phyloP scores from a whole-genome alignment of 345 rosid genomes.

The Syzygium oleosum region DNA sequence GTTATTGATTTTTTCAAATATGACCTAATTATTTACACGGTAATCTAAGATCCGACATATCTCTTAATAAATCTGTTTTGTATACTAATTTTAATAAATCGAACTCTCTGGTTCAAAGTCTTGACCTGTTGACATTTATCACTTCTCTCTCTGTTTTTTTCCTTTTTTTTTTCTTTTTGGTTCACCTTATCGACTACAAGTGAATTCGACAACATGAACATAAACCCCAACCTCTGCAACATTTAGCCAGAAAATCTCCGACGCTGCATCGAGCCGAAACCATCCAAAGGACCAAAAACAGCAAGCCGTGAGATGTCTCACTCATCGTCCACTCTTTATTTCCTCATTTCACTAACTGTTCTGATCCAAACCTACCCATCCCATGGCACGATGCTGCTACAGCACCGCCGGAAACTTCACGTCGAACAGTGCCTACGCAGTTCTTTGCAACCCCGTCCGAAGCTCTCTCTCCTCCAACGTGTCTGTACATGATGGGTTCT shows the following conservation, averaged over 20 bases:
- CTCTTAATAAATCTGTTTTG: background rate
- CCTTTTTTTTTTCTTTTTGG: too few species aligned
- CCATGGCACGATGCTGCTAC: too few species aligned
- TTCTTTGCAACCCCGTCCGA: fast-evolving
- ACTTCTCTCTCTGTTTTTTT: background rate
- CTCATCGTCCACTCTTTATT: too few species aligned
- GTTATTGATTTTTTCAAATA: background rate
- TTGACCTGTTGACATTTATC: background rate
- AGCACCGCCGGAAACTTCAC: too few species aligned
- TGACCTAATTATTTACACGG: background rate
- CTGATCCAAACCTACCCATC: too few species aligned
- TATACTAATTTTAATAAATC: background rate
- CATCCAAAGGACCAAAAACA: too few species aligned
- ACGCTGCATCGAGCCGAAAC: too few species aligned
- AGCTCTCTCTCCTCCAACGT: too few species aligned
- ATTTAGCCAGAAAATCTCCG: background rate
- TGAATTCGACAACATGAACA: background rate
- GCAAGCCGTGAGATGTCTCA: too few species aligned
- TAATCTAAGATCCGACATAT: background rate
- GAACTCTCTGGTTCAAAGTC: background rate
- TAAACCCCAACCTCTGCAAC: background rate
- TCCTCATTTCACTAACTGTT: too few species aligned
- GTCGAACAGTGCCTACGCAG: too few species aligned
- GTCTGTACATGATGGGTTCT: too few species aligned
- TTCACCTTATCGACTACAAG: background rate